These are phyloP conservation scores for Heliocybe sulcata DNA, from an alignment of 1,284 basidiomycete genomes.

Conservation along the genomic window DNA sequence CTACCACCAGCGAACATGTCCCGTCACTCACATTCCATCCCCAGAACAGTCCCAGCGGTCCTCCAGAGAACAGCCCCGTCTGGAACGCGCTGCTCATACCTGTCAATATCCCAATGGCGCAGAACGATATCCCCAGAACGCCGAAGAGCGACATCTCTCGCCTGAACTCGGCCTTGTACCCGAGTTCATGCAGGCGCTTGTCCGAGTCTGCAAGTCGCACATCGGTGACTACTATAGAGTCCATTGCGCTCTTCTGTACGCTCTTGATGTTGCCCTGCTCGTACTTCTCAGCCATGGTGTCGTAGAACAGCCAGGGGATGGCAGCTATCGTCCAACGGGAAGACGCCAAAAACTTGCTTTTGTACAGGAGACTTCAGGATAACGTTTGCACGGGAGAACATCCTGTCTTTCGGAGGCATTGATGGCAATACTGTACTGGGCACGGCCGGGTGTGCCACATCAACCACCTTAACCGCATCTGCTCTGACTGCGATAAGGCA, in stretches of 20 bases:
- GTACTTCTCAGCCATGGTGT: not conserved
- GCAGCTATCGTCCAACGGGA: too few species aligned
- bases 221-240: not conserved
- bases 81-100: conserved; percentile 56
- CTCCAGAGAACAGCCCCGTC: conserved; percentile 51
- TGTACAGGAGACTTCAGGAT: too few species aligned
- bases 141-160: conserved; percentile 55
- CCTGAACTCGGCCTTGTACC: conserved; percentile 46
- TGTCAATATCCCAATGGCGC: conserved; percentile 51
- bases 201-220: conserved; percentile 24
- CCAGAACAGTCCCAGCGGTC: conserved; percentile 54
- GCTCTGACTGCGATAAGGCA: too few species aligned
- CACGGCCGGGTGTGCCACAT: too few species aligned
- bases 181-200: conserved; percentile 42
- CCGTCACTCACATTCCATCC: conserved; percentile 49
- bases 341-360: too few species aligned
- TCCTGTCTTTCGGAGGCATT: too few species aligned
- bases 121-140: conserved; percentile 56
- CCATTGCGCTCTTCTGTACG: too few species aligned
- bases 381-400: too few species aligned
- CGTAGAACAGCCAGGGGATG: not conserved
- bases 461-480: too few species aligned
- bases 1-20: too few species aligned
- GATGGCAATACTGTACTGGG: too few species aligned
- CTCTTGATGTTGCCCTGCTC: not conserved